Base-by-base conservation (phyloP, 2,329 filamentous ascomycete genomes). In the Hypomyces rosellus region DNA sequence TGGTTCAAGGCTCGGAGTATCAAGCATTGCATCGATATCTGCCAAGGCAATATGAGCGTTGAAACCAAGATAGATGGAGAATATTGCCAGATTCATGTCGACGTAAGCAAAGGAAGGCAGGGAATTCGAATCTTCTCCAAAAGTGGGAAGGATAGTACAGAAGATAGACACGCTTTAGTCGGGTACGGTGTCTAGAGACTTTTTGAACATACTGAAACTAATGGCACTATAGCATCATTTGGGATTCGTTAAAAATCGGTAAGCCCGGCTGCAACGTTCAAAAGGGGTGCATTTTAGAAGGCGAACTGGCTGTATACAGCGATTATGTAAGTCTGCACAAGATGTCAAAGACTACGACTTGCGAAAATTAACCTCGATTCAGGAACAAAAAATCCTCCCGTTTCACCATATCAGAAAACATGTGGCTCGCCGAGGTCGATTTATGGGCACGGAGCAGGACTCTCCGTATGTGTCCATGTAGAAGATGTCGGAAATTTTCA, bases 11-110 rank as follows among this genome's bases (percentile, higher is more conserved):
- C 76, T 9, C 74, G 84, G 46, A 85, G 82, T 55, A 85, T 92
- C 58, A 84, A 89, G 52, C 80, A 93, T 62, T 92, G 87, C 62
- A 66, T 88, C 16, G 74, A 82, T 15, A 80, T 92, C 72, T 72
- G 77, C 2, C 74, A 72, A 4, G 73, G 75, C 0, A 71, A 78
- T 14, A 77, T 91, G 78, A 88, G 85, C 51, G 77, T 89, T 20
- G 89, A 95, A 65, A 76, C 84, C 46, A 95, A 95, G 63, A 81
- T 95, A 54, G 89, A 95, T 59, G 89, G 88, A 12, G 90, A 96
- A 65, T 96, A 93, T 57, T 95, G 88, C 58, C 90, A 96, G 64
- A 82, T 96, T 30, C 90, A 96, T 60, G 72, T 96, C 37, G 82
- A 95, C 61, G 69, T 88, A 6, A 71, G 71, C 8, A 81, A 78